Base-by-base conservation (phyloP, 768 basidiomycete species). In the Ramaria sp. region DNA sequence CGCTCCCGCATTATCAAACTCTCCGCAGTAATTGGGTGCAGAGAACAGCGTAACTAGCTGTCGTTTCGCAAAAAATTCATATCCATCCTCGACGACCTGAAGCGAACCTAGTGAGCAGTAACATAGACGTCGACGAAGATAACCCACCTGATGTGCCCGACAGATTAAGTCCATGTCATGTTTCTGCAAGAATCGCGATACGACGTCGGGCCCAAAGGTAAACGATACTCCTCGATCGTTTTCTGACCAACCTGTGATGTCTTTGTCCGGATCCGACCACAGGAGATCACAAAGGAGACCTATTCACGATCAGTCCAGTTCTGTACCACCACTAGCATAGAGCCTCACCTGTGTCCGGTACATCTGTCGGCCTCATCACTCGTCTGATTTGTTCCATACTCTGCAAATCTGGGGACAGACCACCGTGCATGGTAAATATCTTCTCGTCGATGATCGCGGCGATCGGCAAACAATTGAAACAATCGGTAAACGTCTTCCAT, bases 401-500 rank as follows among this genome's bases (percentile, higher is more conserved):
- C 76, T 97, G 94, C 60, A 99, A 76, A 72, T 97, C 95, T 46
- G 95, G 95, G 70, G 90, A 93, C 63, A 97, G 77, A 51, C 95
- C 95, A 54, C 95, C 95, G 66, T 98, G 95, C 95, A 98, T 98
- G 51, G 93, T 96, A 72, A 99, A 97, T 69, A 99, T 99, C 77
- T 98, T 99, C 74, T 98, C 95, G 74, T 98, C 95, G 70, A 99
- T 97, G 73, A 99, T 97, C 65, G 95, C 95, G 49, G 95, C 95
- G 70, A 99, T 97, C 38, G 95, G 95, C 63, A 97, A 77, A 71
- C 95, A 98, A 76, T 99, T 99, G 81, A 99, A 99, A 75, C 95
- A 97, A 71, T 99, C 95, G 59, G 95, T 99, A 73, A 99, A 99
- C 37, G 95, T 99, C 80, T 99, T 99, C 95, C 95, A 99, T 69